Evolutionary conservation across 306 rosid genomes (phyloP).

Genomic region (Sicyos edulis): DNA sequence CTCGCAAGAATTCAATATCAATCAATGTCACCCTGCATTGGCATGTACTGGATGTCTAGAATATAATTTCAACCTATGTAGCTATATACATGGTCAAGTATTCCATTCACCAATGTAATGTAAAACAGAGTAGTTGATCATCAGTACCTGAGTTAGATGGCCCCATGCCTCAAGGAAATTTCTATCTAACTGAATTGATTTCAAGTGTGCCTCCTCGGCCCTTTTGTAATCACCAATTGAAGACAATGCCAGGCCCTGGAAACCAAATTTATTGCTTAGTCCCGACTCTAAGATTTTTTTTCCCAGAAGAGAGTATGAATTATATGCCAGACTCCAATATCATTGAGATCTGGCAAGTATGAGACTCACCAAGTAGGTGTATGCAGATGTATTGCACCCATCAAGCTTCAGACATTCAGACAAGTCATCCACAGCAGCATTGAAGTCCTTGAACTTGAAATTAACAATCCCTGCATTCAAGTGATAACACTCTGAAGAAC

Average conservation of each 20-base stretch:
- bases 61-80: neutral
- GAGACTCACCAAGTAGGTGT: slow-evolving; percentile 67
- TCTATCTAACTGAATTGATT: slow-evolving; percentile 59
- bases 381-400: slow-evolving; percentile 64
- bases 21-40: neutral
- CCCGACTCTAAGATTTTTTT: slow-evolving; percentile 7
- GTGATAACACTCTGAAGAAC: slow-evolving; percentile 6
- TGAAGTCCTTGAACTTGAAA: slow-evolving; percentile 78
- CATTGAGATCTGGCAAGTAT: slow-evolving; percentile 20
- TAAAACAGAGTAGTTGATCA: slow-evolving; percentile 19
- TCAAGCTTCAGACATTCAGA: slow-evolving; percentile 67
- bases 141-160: slow-evolving; percentile 71
- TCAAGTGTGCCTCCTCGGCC: slow-evolving; percentile 82
- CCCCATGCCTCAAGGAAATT: slow-evolving; percentile 84
- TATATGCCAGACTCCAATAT: slow-evolving; percentile 21
- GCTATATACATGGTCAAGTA: neutral
- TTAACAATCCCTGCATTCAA: slow-evolving; percentile 61
- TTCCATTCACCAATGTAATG: neutral
- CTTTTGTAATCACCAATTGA: slow-evolving; percentile 70
- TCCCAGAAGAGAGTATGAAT: neutral
- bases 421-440: slow-evolving; percentile 65
- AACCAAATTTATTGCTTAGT: slow-evolving; percentile 28
- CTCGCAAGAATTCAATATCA: neutral
- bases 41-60: neutral
- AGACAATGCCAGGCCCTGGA: slow-evolving; percentile 74